These are phyloP conservation scores for Agrocybe chaxingu DNA, from an alignment of 768 basidiomycete genomes.

Conservation along the genomic window DNA sequence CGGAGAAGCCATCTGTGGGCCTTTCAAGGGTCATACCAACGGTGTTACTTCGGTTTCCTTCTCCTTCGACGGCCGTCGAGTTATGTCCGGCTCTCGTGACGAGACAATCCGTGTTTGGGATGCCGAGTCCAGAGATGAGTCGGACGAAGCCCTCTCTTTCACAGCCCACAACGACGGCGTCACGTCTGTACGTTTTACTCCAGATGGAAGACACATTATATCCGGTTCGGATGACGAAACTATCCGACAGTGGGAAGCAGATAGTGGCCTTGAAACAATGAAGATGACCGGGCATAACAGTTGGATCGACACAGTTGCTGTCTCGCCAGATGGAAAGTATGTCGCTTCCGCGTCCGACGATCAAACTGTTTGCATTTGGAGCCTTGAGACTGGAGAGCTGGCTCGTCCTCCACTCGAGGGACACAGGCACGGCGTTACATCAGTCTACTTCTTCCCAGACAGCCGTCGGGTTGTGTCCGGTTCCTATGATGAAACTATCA, in stretches of 20 bases:
- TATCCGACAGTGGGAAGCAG: conserved; percentile 22
- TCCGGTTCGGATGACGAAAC: conserved; percentile 21
- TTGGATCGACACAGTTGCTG: conserved; percentile 15
- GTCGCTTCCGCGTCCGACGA: conserved; percentile 16
- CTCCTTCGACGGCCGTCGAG: conserved; percentile 11
- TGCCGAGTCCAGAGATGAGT: conserved; percentile 5
- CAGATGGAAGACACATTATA: conserved; percentile 14
- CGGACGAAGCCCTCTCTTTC: conserved; percentile 1
- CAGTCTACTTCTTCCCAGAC: conserved; percentile 20
- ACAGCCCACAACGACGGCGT: conserved; percentile 17
- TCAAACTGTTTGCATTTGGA: conserved; percentile 18
- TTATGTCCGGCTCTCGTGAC: conserved; percentile 20
- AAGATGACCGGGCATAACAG: conserved; percentile 10
- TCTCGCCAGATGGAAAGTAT: conserved; percentile 18
- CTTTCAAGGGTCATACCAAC: conserved; percentile 15
- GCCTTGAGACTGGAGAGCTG: conserved; percentile 8
- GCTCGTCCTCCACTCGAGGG: background rate
- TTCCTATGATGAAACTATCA: conserved; percentile 32
- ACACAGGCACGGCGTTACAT: conserved; percentile 13
- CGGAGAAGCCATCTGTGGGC: background rate
- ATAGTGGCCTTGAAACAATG: background rate
- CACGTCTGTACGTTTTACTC: conserved; percentile 15
- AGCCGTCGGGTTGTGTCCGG: conserved; percentile 28
- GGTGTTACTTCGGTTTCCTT: conserved; percentile 17
- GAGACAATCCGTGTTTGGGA: conserved; percentile 17